A percentile compares a stretch with the other conserved stretches of the same genome.
phyloP scores from a whole-genome alignment of 192 early-diverging fungal genomes.

The Entrophospora sp. region DNA sequence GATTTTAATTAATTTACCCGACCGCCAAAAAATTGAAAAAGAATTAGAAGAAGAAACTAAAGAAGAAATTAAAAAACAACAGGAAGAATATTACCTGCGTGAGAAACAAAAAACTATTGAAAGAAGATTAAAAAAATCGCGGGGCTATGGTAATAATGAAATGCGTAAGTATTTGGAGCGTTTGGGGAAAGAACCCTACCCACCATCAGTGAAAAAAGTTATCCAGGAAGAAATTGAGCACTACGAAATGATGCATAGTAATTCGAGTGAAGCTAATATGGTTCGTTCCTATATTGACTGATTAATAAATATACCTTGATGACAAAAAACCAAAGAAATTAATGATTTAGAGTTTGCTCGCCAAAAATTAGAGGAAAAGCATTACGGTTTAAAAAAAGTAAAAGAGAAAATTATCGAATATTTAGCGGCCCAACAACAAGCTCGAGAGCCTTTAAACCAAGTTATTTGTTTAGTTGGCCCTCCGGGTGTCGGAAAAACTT shows the following conservation, averaged over 20 bases:
- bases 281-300: background rate
- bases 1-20: slow-evolving; percentile 11
- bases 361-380: slow-evolving; percentile 1
- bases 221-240: background rate
- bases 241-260: slow-evolving; percentile 7
- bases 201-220: background rate
- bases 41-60: slow-evolving; percentile 3
- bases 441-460: background rate
- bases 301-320: slow-evolving; percentile 1
- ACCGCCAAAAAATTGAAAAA: slow-evolving; percentile 15
- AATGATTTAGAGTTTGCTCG: slow-evolving; percentile 4
- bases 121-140: background rate
- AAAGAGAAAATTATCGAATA: slow-evolving; percentile 7
- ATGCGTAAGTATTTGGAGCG: slow-evolving; percentile 4
- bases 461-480: background rate
- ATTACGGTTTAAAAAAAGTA: background rate
- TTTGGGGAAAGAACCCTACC: background rate
- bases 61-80: background rate
- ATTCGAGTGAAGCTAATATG: background rate
- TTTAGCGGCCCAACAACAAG: slow-evolving; percentile 12
- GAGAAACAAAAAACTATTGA: slow-evolving; percentile 8
- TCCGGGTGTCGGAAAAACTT: slow-evolving; percentile 6
- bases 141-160: too few species aligned
- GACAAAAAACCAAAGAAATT: slow-evolving; percentile 5
- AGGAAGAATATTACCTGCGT: background rate